Evolutionary conservation across 2,329 filamentous ascomycete species (phyloP).

Genomic region (Alternaria consortialis): DNA sequence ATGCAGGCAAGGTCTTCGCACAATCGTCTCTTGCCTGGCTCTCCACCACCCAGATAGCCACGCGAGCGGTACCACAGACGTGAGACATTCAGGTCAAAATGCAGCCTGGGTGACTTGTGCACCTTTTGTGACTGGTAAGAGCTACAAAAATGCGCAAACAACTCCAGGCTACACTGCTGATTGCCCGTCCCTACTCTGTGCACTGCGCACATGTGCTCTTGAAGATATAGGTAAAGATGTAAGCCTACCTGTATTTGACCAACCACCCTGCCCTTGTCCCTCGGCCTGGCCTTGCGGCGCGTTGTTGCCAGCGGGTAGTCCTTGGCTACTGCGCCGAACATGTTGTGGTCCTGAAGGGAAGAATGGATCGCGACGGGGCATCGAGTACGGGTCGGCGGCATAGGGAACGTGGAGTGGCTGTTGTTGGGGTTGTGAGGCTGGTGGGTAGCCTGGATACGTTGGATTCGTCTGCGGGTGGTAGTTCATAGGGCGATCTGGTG

Average conservation of each 20-base stretch:
- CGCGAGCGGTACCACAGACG: constrained; percentile 28
- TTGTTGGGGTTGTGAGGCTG: constrained; percentile 39
- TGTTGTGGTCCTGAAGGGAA: constrained; percentile 50
- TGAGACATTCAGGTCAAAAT: constrained; percentile 18
- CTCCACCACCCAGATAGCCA: constrained; percentile 19
- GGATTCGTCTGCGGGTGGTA: constrained; percentile 52
- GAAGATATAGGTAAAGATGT: constrained; percentile 11
- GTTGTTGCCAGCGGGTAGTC: constrained; percentile 43
- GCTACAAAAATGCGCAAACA: constrained; percentile 3
- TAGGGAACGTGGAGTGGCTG: constrained; percentile 56
- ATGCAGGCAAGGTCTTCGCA: constrained; percentile 20
- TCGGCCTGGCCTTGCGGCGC: constrained; percentile 40
- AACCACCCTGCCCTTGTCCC: constrained; percentile 45
- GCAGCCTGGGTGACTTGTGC: constrained; percentile 3
- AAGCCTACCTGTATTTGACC: constrained; percentile 51
- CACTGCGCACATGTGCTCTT: constrained; percentile 4
- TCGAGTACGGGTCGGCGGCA: constrained; percentile 56
- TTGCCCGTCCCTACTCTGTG: background rate
- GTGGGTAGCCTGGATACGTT: constrained; percentile 47
- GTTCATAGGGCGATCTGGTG: constrained; percentile 55
- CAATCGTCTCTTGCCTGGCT: constrained; percentile 12
- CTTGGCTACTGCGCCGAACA: constrained; percentile 53
- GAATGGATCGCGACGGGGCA: constrained; percentile 59
- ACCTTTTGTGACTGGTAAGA: background rate
- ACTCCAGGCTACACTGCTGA: background rate